Evolutionary conservation across 371 early-diverging fungal genomes (phyloP).

Genomic region (Mortierella sp.): DNA sequence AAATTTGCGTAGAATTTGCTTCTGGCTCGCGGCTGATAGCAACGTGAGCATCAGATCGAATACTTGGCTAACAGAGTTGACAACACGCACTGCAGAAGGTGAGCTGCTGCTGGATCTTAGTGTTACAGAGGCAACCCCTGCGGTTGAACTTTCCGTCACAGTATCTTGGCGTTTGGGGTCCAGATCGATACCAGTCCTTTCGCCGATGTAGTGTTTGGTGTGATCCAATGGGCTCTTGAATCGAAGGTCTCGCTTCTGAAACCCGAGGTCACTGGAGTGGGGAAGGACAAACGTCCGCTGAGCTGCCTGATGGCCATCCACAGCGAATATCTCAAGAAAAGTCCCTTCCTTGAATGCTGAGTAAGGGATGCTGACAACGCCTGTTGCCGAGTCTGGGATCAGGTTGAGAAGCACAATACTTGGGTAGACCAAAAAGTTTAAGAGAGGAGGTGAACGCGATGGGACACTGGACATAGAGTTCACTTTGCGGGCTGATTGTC

Average conservation of each 20-base stretch:
- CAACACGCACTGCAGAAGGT: constrained; percentile 28
- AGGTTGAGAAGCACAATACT: constrained; percentile 33
- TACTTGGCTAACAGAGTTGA: constrained; percentile 44
- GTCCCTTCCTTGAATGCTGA: constrained; percentile 27
- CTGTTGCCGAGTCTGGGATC: constrained; percentile 26
- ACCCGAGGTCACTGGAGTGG: constrained; percentile 22
- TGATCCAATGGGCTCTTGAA: constrained; percentile 36
- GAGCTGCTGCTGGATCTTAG: constrained; percentile 31
- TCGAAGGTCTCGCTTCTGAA: constrained; percentile 53
- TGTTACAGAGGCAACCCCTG: constrained; percentile 20
- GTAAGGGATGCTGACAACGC: constrained; percentile 24
- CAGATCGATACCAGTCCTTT: constrained; percentile 32
- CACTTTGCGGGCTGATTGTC: no score
- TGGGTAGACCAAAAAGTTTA: constrained; percentile 40
- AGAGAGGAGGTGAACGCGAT: constrained; percentile 19
- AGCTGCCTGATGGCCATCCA: constrained; percentile 30
- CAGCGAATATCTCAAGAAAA: constrained; percentile 31
- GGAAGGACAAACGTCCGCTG: constrained; percentile 27
- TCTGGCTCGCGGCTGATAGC: constrained; percentile 12
- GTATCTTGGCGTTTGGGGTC: constrained; percentile 14
- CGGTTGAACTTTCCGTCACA: background rate
- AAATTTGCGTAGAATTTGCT: constrained; percentile 30
- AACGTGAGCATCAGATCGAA: constrained; percentile 46
- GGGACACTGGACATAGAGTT: background rate
- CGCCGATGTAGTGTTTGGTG: constrained; percentile 42